Conservation (phyloP, 2,329 filamentous ascomycete genomes). For the Fusarium domesticum region DNA sequence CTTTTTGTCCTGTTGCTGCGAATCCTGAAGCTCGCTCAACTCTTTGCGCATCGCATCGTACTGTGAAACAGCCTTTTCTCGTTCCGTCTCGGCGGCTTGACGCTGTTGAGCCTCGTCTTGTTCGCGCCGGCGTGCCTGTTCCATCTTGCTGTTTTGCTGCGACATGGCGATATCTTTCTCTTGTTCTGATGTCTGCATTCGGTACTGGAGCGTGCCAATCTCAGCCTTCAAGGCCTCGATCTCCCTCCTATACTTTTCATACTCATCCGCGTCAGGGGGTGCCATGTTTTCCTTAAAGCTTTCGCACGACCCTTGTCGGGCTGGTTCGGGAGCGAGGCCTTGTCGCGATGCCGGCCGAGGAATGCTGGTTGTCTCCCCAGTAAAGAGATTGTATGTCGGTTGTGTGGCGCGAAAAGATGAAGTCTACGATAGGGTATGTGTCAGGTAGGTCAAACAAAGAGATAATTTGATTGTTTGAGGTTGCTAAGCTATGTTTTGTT, state of each 20-base stretch:
- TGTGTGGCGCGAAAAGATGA: slow-evolving; percentile 51
- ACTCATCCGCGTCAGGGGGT: slow-evolving; percentile 56
- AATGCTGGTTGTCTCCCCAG: slow-evolving; percentile 46
- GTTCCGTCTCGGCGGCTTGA: slow-evolving; percentile 57
- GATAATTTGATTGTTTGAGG: background rate
- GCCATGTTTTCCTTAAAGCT: slow-evolving; percentile 60
- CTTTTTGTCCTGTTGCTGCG: slow-evolving; percentile 54
- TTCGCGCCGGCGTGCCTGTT: slow-evolving; percentile 75
- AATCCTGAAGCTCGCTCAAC: slow-evolving; percentile 49
- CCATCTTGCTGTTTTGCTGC: slow-evolving; percentile 78
- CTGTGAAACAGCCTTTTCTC: slow-evolving; percentile 48
- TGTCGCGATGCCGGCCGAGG: slow-evolving; percentile 42
- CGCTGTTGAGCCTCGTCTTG: slow-evolving; percentile 77
- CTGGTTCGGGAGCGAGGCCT: slow-evolving; percentile 39
- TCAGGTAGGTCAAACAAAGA: slow-evolving; percentile 9
- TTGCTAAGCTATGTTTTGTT: slow-evolving; percentile 18
- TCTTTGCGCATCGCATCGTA: slow-evolving; percentile 51
- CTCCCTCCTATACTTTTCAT: slow-evolving; percentile 54
- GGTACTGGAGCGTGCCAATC: slow-evolving; percentile 82
- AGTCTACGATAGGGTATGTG: slow-evolving; percentile 32
- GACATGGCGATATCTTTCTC: slow-evolving; percentile 78
- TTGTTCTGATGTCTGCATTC: slow-evolving; percentile 80
- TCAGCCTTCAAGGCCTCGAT: slow-evolving; percentile 85
- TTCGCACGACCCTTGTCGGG: slow-evolving; percentile 50
- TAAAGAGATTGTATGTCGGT: slow-evolving; percentile 58